Evolutionary conservation across 2,329 filamentous ascomycete species (phyloP), one percentile per base, ranked within the genome.

Genomic region (Zasmidium cellare): DNA sequence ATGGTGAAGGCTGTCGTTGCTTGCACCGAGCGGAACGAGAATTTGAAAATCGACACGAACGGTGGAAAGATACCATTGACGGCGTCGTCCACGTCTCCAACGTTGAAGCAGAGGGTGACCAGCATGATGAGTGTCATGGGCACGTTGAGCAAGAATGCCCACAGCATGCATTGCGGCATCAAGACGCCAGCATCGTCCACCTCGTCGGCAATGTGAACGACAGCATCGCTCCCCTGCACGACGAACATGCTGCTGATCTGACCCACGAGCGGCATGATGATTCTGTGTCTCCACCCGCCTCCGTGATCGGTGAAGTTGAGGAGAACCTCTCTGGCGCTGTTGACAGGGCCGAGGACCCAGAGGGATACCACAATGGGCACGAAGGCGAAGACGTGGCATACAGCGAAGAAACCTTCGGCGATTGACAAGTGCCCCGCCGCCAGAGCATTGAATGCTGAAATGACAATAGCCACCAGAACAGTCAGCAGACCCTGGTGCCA

Each of bases 131-230:
- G 59, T 1, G 65, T 69, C 7, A 71, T 52, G 1, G 67, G 65
- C 3, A 64, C 60, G 51, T 73, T 74, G 38, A 72, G 59, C n/a
- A 73, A 56, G 59, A 76, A 78, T 9, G 71, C 71, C 52, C 72
- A 71, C 5, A 79, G 63, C 71, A 79, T 77, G 9, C 74, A 72
- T 35, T 69, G 68, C 1, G 77, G 77, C 2, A 79, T 73, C 16
- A 74, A 71, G 16, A 68, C 72, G 19, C 72, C 70, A 1, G 76
- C 76, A 24, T 77, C 71, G 55, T 75, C 73, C 57, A 78, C 71
- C 57, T 79, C 77, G 60, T 79, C 76, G 2, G 76, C 67, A 67
- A 79, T 75, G 56, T 79, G 74, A 2, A 74, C 74, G 19, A 75
- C 72, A 9, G 74, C 73, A 57, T 79, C 76, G 44, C 53, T 66